Evolutionary conservation across 495 filamentous ascomycete genomes (phyloP).

Genomic region (Acidiella bohemica): DNA sequence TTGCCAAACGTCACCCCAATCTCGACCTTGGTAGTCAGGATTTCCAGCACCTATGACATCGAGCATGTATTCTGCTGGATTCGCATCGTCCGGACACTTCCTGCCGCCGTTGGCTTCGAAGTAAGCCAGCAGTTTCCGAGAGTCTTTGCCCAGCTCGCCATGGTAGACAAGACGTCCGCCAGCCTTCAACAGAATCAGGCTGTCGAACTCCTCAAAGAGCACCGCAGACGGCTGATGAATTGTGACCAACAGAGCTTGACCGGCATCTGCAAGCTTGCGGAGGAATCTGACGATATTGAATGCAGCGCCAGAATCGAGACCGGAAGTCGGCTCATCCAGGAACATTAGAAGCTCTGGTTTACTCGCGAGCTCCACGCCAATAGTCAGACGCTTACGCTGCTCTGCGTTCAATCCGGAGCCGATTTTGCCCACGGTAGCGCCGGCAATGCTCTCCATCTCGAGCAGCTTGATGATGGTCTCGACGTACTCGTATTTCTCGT

Average conservation of each 20-base stretch:
- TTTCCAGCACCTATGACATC: constrained; percentile 63
- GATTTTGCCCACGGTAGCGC: constrained; percentile 39
- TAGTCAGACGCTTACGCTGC: constrained; percentile 52
- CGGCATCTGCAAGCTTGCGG: constrained; percentile 47
- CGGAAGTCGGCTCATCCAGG: constrained; percentile 66
- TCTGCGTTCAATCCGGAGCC: constrained; percentile 44
- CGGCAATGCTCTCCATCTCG: constrained; percentile 39
- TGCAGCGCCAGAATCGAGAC: constrained; percentile 47
- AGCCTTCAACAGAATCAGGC: constrained; percentile 50
- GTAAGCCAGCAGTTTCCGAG: constrained; percentile 44
- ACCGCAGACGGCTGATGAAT: constrained; percentile 66
- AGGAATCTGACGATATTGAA: constrained; percentile 53
- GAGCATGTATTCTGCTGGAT: constrained; percentile 60
- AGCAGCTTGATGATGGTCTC: constrained; percentile 45
- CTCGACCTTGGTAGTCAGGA: constrained; percentile 21
- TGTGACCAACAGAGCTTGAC: constrained; percentile 60
- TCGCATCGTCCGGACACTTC: constrained; percentile 41
- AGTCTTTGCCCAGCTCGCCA: constrained; percentile 46
- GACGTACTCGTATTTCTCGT: constrained; percentile 48
- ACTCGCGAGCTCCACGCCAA: constrained; percentile 53
- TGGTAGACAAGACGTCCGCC: constrained; percentile 65
- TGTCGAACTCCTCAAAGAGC: constrained; percentile 63
- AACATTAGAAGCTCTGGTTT: constrained; percentile 60
- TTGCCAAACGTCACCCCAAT: constrained; percentile 74
- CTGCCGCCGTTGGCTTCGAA: constrained; percentile 40